Evolutionary conservation across 2,329 filamentous ascomycete genomes (phyloP).

Genomic region (Alternaria metachromatica): DNA sequence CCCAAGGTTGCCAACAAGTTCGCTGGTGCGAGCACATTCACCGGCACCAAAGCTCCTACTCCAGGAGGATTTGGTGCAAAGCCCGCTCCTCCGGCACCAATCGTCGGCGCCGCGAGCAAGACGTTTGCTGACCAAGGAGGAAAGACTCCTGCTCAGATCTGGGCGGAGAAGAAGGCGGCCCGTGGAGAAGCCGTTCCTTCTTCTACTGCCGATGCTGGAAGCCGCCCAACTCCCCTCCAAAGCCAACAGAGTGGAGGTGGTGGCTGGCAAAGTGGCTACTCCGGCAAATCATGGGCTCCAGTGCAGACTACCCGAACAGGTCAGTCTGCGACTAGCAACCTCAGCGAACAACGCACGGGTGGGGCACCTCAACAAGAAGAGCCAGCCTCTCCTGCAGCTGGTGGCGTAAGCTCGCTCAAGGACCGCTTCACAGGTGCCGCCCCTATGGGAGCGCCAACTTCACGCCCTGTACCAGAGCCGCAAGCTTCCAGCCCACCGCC

Average conservation of each 20-base stretch:
- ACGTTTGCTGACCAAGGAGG: conserved; percentile 95
- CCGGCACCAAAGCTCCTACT: conserved; percentile 86
- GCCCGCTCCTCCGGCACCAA: conserved; percentile 64
- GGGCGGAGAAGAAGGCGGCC: conserved; percentile 95
- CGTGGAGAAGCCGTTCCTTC: conserved; percentile 66
- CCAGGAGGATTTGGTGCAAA: conserved; percentile 73
- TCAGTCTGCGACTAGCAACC: conserved; percentile 62
- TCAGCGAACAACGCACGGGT: conserved; percentile 70
- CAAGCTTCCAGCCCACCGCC: conserved; percentile 63
- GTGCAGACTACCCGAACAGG: conserved; percentile 78
- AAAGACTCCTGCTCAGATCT: conserved; percentile 95
- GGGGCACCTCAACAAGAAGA: conserved; percentile 56
- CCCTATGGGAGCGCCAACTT: conserved; percentile 60
- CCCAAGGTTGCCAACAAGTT: conserved; percentile 95
- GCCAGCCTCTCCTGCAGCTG: conserved; percentile 61
- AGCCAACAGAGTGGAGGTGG: conserved; percentile 74
- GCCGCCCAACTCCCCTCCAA: conserved; percentile 35
- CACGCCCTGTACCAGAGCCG: conserved; percentile 48
- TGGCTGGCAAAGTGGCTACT: conserved; percentile 91
- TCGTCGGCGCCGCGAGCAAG: conserved; percentile 81
- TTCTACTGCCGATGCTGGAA: conserved; percentile 36
- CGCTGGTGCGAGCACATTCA: conserved; percentile 72
- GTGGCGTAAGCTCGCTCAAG: conserved; percentile 75
- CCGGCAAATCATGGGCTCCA: conserved; percentile 86
- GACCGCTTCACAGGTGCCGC: conserved; percentile 83